Evolutionary conservation across 371 early-diverging fungal species (phyloP).

Genomic region (Thermomucor indicae-seudaticae): DNA sequence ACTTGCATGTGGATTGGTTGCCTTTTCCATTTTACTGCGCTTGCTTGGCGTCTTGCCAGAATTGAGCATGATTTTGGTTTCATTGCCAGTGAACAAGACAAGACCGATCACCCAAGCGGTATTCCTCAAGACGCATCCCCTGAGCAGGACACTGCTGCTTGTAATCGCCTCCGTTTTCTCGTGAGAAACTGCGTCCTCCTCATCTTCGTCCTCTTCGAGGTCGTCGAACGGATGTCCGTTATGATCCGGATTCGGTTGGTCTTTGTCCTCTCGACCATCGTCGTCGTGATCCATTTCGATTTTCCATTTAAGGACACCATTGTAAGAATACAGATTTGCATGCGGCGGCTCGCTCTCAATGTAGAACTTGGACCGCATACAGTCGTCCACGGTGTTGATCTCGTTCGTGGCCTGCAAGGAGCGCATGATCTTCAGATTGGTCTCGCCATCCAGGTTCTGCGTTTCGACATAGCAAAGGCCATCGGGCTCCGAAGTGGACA

Average conservation of each 20-base stretch:
- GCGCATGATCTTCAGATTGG: constrained; percentile 70
- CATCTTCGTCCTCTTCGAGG: constrained; percentile 18
- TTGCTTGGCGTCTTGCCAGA: constrained; percentile 93
- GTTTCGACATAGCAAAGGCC: constrained; percentile 81
- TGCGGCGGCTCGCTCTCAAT: constrained; percentile 84
- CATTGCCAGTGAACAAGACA: constrained; percentile 82
- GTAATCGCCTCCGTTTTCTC: constrained; percentile 68
- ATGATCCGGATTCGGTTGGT: background rate
- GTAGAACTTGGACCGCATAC: constrained; percentile 52
- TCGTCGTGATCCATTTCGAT: constrained; percentile 13
- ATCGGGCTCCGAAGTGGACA: constrained; percentile 63
- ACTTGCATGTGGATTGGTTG: constrained; percentile 89
- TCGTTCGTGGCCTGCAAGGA: constrained; percentile 47
- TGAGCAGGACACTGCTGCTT: constrained; percentile 80
- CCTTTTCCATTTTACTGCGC: constrained; percentile 91
- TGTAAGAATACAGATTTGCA: constrained; percentile 73
- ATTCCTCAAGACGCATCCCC: constrained; percentile 92
- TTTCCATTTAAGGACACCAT: constrained; percentile 64
- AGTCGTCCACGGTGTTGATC: constrained; percentile 45
- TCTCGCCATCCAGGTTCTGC: constrained; percentile 86
- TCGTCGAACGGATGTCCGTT: background rate
- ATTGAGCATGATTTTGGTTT: constrained; percentile 90
- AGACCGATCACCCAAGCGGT: constrained; percentile 86
- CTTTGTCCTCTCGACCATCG: constrained; percentile 6
- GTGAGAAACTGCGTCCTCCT: constrained; percentile 29